Base-by-base conservation (phyloP, 148 eudicot genomes). In the Vaccinium corymbosum region DNA sequence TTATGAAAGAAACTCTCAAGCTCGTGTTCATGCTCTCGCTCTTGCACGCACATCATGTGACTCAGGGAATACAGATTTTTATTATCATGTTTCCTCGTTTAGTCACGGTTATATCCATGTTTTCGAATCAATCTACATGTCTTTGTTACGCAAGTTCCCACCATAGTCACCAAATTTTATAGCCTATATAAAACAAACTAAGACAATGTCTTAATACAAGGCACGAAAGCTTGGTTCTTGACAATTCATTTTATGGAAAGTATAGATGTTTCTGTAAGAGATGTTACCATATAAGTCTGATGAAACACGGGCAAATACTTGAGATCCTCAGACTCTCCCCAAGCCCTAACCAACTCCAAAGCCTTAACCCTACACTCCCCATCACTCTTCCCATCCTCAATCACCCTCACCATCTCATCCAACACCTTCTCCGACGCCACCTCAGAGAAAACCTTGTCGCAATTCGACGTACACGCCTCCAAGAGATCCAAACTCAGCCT, bases 361-460 rank as follows among this genome's bases (percentile, higher is more conserved):
- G 93, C 97, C 86, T 89, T 89, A 50, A 76, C 87, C 29, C 89
- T 85, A 74, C 84, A 79, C 89, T 88, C 98, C 4, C 83, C 83
- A 74, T 91, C 95, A 27, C 90, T 89, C 84, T 84, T 81, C 20
- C 87, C 84, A 83, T 92, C 92, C 42, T 93, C 94, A 66, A 94
- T 89, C 87, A 96, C 8, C 88, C 62, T 89, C 25, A 88, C 92
- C 95, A 96, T 92, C 85, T 96, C 99, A n/a, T 96, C 99, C 87
- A 94, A 83, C 76, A 96, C 89, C 84, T 91, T 96, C 90, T 96
- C 98, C 76, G 98, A 92, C 78, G 98, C 98, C 57, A 96, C 94
- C 86, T 93, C 98, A 6, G 99, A 93, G 61, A 94, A 93, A 68
- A 96, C 97, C 89, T 94, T 94, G 87, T 96, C 99, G 71, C 99